phyloP scores from a whole-genome alignment of 1,139 yeast genomes.

The Suhomyces guaymorum region DNA sequence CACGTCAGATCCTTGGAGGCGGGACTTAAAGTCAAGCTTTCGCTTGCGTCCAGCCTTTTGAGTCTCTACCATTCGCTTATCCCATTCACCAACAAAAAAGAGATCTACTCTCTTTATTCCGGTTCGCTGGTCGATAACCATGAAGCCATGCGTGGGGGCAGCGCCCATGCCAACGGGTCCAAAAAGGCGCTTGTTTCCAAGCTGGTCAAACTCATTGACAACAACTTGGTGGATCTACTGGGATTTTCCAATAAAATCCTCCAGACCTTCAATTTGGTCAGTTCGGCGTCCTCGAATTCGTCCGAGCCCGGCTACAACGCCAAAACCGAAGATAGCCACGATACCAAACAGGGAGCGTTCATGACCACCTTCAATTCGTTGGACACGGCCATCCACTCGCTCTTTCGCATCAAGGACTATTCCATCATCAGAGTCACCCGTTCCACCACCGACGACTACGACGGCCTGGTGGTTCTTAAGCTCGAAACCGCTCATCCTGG shows the following conservation, averaged over 20 bases:
- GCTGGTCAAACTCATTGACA: constrained; percentile 37
- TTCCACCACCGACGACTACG: constrained; percentile 52
- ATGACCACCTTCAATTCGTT: constrained; percentile 44
- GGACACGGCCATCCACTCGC: constrained; percentile 45
- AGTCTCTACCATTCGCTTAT: constrained; percentile 47
- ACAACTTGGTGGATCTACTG: constrained; percentile 36
- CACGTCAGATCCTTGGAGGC: constrained; percentile 57
- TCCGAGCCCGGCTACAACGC: constrained; percentile 1
- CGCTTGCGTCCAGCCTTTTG: constrained; percentile 46
- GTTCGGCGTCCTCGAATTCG: constrained; percentile 9
- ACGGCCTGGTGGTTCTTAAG: constrained; percentile 52
- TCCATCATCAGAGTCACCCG: constrained; percentile 54
- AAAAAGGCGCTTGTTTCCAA: constrained; percentile 20
- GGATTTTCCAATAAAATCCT: constrained; percentile 30
- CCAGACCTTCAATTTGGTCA: constrained; percentile 26
- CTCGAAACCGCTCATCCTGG: constrained; percentile 59
- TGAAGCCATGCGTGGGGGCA: constrained; percentile 7
- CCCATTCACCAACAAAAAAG: constrained; percentile 30
- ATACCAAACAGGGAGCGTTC: constrained; percentile 15
- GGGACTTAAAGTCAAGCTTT: constrained; percentile 49
- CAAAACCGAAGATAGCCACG: too few relatives aligned
- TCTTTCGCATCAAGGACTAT: constrained; percentile 44
- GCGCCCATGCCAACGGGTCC: constrained; percentile 12
- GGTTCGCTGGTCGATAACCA: constrained; percentile 3
- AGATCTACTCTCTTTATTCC: constrained; percentile 13